Conservation (phyloP, 495 filamentous ascomycete species). For the Neurospora intermedia region DNA sequence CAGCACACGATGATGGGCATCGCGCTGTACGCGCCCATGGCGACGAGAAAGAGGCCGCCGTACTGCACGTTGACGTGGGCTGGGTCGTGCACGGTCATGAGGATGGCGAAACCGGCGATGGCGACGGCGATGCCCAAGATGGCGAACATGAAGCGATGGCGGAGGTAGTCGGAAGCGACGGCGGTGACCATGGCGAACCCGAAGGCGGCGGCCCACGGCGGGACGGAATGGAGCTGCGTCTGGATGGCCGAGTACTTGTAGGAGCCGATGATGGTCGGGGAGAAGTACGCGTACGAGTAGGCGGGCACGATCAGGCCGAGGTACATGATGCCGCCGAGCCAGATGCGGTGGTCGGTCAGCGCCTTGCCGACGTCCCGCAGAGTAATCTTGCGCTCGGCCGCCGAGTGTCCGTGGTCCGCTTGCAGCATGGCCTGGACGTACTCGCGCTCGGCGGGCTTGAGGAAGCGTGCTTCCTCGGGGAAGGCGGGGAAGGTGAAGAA, state of each 20-base stretch:
- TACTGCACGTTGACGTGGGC: slow-evolving; percentile 46
- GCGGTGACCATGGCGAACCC: slow-evolving; percentile 67
- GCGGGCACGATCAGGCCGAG: slow-evolving; percentile 81
- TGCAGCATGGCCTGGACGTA: slow-evolving; percentile 66
- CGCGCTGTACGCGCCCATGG: slow-evolving; percentile 52
- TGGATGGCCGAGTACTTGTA: slow-evolving; percentile 57
- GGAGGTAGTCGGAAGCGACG: slow-evolving; percentile 51
- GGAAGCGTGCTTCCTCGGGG: slow-evolving; percentile 13
- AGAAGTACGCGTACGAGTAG: slow-evolving; percentile 62
- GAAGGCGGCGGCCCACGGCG: slow-evolving; percentile 75
- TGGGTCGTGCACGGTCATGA: slow-evolving; percentile 50
- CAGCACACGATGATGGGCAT: slow-evolving; percentile 85
- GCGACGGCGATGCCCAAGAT: slow-evolving; percentile 51
- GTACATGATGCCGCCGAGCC: slow-evolving; percentile 80
- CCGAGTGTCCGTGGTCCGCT: slow-evolving; percentile 68
- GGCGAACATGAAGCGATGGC: slow-evolving; percentile 68
- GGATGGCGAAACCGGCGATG: slow-evolving; percentile 61
- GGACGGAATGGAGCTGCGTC: slow-evolving; percentile 75
- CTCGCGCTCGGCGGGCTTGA: slow-evolving; percentile 54
- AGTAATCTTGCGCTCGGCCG: slow-evolving; percentile 52
- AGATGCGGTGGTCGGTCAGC: slow-evolving; percentile 64
- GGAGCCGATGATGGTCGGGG: slow-evolving; percentile 61
- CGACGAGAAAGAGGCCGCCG: slow-evolving; percentile 62
- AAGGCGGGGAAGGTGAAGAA: slow-evolving; percentile 80
- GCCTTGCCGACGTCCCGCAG: slow-evolving; percentile 53